Conservation (phyloP, 192 early-diverging fungal genomes). For the Geosiphon pyriformis region DNA sequence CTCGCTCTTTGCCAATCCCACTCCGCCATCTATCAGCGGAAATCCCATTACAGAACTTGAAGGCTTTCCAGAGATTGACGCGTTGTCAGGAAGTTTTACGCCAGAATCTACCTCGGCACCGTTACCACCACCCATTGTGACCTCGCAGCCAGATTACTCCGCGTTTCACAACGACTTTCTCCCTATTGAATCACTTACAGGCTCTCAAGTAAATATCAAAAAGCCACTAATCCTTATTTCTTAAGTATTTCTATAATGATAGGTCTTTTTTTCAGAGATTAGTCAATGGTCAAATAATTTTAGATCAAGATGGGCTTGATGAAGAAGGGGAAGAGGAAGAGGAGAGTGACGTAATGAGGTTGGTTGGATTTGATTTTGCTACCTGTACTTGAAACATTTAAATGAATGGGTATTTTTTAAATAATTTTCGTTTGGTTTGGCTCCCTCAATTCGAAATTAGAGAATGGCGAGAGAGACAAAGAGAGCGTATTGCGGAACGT, state of each 20-base stretch:
- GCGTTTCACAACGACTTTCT: conserved; percentile 21
- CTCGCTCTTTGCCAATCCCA: conserved; percentile 47
- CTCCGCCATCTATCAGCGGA: conserved; percentile 18
- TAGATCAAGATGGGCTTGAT: too few species aligned
- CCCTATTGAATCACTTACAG: neutral
- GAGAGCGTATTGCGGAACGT: conserved; percentile 49
- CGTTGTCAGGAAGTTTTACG: neutral
- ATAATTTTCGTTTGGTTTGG: too few species aligned
- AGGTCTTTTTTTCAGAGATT: too few species aligned
- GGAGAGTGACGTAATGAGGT: neutral
- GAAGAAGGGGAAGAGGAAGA: neutral
- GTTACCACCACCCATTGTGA: conserved; percentile 24
- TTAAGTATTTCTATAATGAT: too few species aligned
- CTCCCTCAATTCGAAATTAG: too few species aligned
- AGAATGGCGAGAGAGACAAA: conserved; percentile 63
- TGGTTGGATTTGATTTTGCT: neutral
- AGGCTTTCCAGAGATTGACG: conserved; percentile 17
- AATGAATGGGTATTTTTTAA: too few species aligned
- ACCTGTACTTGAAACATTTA: neutral
- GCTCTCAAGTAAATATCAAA: too few species aligned
- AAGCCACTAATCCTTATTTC: too few species aligned
- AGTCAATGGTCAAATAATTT: too few species aligned
- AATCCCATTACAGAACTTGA: conserved; percentile 17
- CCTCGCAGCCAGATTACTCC: conserved; percentile 11
- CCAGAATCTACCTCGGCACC: conserved; percentile 10